Evolutionary conservation across 176 grass and related monocot species (phyloP).

Genomic region (Carex pumila): DNA sequence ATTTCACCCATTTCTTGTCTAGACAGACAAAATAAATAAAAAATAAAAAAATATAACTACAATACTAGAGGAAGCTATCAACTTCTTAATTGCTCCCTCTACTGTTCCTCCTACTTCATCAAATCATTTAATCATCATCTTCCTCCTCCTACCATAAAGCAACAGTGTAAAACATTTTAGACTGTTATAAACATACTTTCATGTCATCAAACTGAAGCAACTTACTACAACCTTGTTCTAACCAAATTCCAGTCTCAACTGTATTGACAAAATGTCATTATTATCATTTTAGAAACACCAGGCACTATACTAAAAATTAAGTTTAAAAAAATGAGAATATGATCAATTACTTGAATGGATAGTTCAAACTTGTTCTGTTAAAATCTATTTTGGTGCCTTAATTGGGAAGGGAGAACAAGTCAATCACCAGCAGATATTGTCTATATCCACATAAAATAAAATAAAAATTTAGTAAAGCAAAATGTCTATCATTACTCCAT

Average conservation of each 20-base stretch:
- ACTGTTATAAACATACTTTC: background rate
- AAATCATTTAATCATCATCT: constrained; percentile 19
- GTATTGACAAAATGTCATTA: background rate
- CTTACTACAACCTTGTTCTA: background rate
- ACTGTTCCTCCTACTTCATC: background rate
- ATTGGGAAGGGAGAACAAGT: too few relatives aligned
- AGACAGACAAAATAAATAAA: constrained; percentile 11
- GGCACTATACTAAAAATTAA: background rate
- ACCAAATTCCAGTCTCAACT: background rate
- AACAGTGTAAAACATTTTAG: background rate
- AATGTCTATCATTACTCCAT: too few relatives aligned
- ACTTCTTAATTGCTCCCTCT: background rate
- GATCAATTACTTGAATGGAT: background rate
- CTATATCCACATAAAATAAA: too few relatives aligned
- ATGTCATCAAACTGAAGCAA: background rate
- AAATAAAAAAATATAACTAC: constrained; percentile 11
- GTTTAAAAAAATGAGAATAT: background rate
- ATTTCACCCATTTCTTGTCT: constrained; percentile 10
- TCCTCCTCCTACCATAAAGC: constrained; percentile 8
- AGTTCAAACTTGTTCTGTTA: background rate
- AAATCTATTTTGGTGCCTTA: too few relatives aligned
- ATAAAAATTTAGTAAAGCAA: too few relatives aligned
- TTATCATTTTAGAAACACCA: background rate
- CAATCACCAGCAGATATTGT: too few relatives aligned
- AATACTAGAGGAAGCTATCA: constrained; percentile 16